These are phyloP conservation scores for Papiliotrema terrestris DNA, from an alignment of 1,284 basidiomycete species.

Conservation along the genomic window DNA sequence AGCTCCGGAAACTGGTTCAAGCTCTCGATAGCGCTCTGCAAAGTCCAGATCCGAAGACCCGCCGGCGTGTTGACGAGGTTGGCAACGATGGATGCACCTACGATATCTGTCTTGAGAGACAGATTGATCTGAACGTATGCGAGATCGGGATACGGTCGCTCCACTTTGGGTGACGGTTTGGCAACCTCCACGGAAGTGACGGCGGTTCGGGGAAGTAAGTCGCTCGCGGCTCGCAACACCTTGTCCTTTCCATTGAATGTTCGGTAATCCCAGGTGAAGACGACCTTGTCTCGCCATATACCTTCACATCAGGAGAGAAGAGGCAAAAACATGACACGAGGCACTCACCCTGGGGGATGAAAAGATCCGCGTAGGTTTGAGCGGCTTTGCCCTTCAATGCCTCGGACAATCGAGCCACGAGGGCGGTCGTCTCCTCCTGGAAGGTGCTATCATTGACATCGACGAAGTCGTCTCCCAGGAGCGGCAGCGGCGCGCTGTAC, in stretches of 20 bases:
- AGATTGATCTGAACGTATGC: slow-evolving; percentile 57
- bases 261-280: slow-evolving; percentile 60
- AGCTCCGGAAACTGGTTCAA: slow-evolving; percentile 54
- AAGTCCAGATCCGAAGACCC: slow-evolving; percentile 43
- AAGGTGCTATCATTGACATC: slow-evolving; percentile 16
- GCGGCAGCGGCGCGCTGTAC: slow-evolving; percentile 20
- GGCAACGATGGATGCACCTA: slow-evolving; percentile 60
- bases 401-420: too few relatives aligned
- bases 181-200: slow-evolving; percentile 49
- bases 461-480: slow-evolving; percentile 12
- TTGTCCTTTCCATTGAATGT: slow-evolving; percentile 55
- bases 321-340: too few relatives aligned
- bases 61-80: slow-evolving; percentile 53
- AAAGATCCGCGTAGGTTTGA: slow-evolving; percentile 23
- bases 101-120: too few relatives aligned
- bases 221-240: slow-evolving; percentile 40
- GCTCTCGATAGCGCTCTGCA: slow-evolving; percentile 55
- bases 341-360: slow-evolving; percentile 31
- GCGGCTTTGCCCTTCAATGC: too few relatives aligned
- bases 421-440: too few relatives aligned
- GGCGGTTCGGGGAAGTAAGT: slow-evolving; percentile 24
- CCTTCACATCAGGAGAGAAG: slow-evolving; percentile 10
- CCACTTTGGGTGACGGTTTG: slow-evolving; percentile 43
- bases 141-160: slow-evolving; percentile 56
- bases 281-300: slow-evolving; percentile 25